Conservation (phyloP, 1,139 yeast genomes). For the Suhomyces terraborum region DNA sequence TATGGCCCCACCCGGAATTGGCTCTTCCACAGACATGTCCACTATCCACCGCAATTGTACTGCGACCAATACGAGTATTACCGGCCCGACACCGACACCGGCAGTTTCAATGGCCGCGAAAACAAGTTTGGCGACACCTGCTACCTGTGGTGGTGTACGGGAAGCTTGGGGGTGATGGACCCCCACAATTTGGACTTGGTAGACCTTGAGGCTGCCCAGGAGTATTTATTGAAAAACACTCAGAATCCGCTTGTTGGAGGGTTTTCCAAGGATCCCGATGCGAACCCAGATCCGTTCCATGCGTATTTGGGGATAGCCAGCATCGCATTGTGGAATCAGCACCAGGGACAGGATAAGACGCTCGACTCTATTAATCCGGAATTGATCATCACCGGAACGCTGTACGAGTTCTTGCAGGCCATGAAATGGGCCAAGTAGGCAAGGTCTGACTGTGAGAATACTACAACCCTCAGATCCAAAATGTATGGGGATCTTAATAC, state of each 20-base stretch:
- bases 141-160: constrained; percentile 87
- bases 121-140: constrained; percentile 90
- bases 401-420: constrained; percentile 20
- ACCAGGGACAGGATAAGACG: neutral
- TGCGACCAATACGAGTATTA: constrained; percentile 35
- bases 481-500: too few species aligned
- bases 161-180: constrained; percentile 51
- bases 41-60: constrained; percentile 31
- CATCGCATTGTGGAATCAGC: constrained; percentile 44
- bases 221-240: constrained; percentile 57
- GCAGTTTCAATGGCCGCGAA: constrained; percentile 87
- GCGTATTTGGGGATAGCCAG: constrained; percentile 63
- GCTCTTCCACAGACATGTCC: constrained; percentile 67
- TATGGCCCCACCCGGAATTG: constrained; percentile 49
- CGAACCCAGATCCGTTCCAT: constrained; percentile 71
- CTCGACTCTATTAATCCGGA: constrained; percentile 8
- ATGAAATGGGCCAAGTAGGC: constrained; percentile 1
- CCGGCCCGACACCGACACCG: constrained; percentile 53
- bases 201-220: constrained; percentile 37
- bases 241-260: constrained; percentile 78
- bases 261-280: constrained; percentile 66
- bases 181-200: constrained; percentile 30
- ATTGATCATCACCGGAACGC: constrained; percentile 29
- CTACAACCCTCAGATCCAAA: too few species aligned
- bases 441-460: too few species aligned